A percentile compares a stretch with the other conserved stretches of the same genome.
These are phyloP conservation scores for Mimosa pudica DNA, from an alignment of 306 rosid species.

Conservation along the genomic window DNA sequence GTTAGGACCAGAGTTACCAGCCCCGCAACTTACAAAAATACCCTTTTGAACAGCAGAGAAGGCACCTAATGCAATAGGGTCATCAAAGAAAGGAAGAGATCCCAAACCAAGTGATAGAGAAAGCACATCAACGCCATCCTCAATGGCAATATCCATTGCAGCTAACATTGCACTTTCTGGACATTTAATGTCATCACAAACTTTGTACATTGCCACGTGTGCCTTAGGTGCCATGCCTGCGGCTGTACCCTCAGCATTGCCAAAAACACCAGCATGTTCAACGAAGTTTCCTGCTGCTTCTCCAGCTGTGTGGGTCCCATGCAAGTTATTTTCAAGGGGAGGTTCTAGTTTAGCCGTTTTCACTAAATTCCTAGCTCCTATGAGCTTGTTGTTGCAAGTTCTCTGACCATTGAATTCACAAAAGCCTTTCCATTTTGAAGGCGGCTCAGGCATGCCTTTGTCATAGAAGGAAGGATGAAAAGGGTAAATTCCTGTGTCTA, in stretches of 20 bases:
- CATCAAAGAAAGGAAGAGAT: constrained; percentile 50
- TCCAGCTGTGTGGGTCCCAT: constrained; percentile 72
- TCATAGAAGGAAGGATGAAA: constrained; percentile 65
- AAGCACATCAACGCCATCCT: constrained; percentile 71
- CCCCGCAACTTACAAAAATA: constrained; percentile 67
- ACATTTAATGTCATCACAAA: constrained; percentile 30
- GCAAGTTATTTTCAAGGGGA: constrained; percentile 60
- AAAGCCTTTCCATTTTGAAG: constrained; percentile 72
- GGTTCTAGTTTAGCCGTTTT: constrained; percentile 27
- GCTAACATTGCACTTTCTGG: constrained; percentile 47
- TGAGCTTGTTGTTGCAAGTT: constrained; percentile 68
- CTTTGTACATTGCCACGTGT: constrained; percentile 66
- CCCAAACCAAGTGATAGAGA: constrained; percentile 68
- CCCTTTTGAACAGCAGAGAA: constrained; percentile 63
- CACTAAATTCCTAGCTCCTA: constrained; percentile 61
- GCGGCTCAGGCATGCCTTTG: constrained; percentile 63
- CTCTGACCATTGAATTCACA: constrained; percentile 57
- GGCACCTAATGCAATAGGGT: constrained; percentile 65
- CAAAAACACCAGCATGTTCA: constrained; percentile 43
- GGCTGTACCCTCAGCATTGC: constrained; percentile 66
- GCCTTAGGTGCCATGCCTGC: constrained; percentile 70
- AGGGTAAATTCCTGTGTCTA: constrained; percentile 68
- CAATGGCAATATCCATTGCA: constrained; percentile 52
- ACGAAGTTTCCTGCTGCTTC: constrained; percentile 64
- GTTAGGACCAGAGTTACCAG: constrained; percentile 61